These are phyloP conservation scores for Cryphonectria radicalis DNA, from an alignment of 2,329 filamentous ascomycete genomes.

Conservation along the genomic window DNA sequence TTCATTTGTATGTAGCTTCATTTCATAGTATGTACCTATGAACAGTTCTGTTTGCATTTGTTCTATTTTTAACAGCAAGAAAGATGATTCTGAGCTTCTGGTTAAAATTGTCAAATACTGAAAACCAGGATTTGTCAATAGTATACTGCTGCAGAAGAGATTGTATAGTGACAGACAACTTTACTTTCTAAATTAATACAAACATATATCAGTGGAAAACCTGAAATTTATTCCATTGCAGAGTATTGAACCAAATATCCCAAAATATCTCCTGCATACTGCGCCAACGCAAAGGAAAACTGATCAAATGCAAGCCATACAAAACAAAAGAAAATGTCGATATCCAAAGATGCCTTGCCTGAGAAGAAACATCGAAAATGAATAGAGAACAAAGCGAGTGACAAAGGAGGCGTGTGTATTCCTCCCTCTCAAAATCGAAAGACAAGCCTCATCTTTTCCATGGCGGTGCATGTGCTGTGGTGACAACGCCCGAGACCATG, in stretches of 20 bases:
- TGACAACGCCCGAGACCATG: not conserved
- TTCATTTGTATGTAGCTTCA: too few species aligned
- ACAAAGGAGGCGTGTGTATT: not conserved
- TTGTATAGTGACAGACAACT: too few species aligned
- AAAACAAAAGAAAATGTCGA: not conserved
- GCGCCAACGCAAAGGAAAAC: not conserved
- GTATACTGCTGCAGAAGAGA: too few species aligned
- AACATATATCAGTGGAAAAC: too few species aligned
- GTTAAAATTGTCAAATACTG: too few species aligned
- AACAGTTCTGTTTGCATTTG: too few species aligned
- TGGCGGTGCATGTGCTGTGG: not conserved
- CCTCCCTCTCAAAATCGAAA: not conserved
- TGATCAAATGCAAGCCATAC: not conserved
- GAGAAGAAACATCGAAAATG: not conserved
- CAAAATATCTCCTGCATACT: not conserved
- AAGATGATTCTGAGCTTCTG: too few species aligned
- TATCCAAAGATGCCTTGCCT: not conserved
- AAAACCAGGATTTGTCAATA: too few species aligned
- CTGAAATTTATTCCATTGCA: not conserved
- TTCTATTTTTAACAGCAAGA: too few species aligned
- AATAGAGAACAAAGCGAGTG: not conserved
- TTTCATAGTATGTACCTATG: too few species aligned
- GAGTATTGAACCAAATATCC: not conserved
- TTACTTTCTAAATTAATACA: too few species aligned
- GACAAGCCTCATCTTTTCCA: not conserved